A percentile compares a stretch with the other conserved stretches of the same genome.
Evolutionary conservation across 2,329 filamentous ascomycete species (phyloP).

Genomic region (Sarocladium strictum): DNA sequence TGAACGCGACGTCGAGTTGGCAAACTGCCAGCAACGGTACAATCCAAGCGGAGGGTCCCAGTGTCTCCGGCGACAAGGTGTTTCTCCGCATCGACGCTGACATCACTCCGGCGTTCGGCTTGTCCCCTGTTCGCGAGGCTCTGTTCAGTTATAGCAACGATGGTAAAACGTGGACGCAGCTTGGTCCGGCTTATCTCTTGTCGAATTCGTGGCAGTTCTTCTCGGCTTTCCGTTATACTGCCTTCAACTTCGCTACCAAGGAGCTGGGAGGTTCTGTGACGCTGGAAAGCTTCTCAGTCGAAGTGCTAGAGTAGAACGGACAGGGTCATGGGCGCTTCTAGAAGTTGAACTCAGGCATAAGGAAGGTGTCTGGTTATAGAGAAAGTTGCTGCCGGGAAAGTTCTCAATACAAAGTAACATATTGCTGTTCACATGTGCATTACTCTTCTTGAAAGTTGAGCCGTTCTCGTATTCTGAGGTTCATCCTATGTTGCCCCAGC

Average conservation of each 20-base stretch:
- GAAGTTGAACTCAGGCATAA: no score
- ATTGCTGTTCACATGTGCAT: no score
- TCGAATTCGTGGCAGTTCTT: slow-evolving; percentile 40
- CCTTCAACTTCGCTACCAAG: slow-evolving; percentile 43
- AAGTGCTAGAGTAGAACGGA: no score
- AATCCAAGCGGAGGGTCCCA: slow-evolving; percentile 9
- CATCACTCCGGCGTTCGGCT: background rate
- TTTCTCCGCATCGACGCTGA: background rate
- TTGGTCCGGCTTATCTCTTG: slow-evolving; percentile 31
- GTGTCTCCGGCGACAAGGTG: slow-evolving; percentile 13
- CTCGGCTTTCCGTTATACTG: no score
- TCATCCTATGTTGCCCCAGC: no score
- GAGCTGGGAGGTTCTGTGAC: slow-evolving; percentile 37
- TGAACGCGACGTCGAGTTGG: slow-evolving; percentile 25
- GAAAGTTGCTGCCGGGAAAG: no score
- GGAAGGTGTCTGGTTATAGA: no score
- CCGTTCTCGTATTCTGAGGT: no score
- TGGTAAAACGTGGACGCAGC: slow-evolving; percentile 12
- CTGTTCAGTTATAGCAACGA: slow-evolving; percentile 8
- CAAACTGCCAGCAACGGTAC: background rate
- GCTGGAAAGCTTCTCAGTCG: no score
- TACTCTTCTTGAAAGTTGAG: no score
- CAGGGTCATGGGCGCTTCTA: no score
- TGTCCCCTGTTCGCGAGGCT: background rate
- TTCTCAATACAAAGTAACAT: no score